Conservation (phyloP, 768 basidiomycete genomes). For the Naganishia antarctica region DNA sequence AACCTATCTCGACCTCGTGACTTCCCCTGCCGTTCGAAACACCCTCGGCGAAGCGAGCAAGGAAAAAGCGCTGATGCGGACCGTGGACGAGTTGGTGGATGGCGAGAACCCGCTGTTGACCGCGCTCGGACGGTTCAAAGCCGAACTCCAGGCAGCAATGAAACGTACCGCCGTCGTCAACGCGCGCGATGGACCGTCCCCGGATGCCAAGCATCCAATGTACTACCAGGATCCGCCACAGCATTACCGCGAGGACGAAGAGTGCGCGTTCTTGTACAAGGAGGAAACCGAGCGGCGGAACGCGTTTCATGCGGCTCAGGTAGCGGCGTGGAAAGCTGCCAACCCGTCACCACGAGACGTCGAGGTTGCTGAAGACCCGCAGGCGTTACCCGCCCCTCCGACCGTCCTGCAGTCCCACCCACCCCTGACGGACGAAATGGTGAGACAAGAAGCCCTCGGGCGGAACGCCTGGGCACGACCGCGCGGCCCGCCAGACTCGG, state of each 20-base stretch:
- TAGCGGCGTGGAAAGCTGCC: not conserved
- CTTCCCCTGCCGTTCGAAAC: slow-evolving; percentile 44
- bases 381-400: not conserved
- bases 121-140: slow-evolving; percentile 39
- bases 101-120: slow-evolving; percentile 46
- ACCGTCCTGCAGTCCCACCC: not conserved
- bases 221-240: not conserved
- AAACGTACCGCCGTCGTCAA: not conserved
- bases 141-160: slow-evolving; percentile 34
- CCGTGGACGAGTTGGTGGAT: slow-evolving; percentile 48
- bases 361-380: no score
- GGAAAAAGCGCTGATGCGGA: slow-evolving; percentile 46
- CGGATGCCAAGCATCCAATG: slow-evolving; percentile 2
- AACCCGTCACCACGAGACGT: no score
- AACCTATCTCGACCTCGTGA: slow-evolving; percentile 45
- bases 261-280: not conserved
- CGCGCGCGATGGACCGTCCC: slow-evolving; percentile 7
- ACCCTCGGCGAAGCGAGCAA: slow-evolving; percentile 46
- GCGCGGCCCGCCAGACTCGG: slow-evolving; percentile 13
- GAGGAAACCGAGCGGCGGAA: not conserved
- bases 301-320: not conserved
- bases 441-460: not conserved
- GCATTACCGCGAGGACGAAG: not conserved
- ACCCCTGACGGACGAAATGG: not conserved
- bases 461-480: not conserved